These are phyloP conservation scores for Podospora pseudoanserina DNA, from an alignment of 495 filamentous ascomycete species.

Conservation along the genomic window DNA sequence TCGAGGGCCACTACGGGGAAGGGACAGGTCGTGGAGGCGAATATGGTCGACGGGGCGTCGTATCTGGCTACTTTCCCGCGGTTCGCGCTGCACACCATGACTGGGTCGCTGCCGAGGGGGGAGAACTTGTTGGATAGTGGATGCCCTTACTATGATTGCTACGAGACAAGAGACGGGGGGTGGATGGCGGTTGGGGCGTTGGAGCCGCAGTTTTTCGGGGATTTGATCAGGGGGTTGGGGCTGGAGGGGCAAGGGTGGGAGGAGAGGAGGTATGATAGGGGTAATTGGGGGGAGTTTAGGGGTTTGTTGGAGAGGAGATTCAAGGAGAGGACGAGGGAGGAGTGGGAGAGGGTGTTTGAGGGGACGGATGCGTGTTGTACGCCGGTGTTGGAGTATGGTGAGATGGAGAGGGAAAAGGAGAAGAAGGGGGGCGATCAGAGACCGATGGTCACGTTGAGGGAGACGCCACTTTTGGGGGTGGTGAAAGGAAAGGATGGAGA, in stretches of 20 bases:
- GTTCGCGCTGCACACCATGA: slow-evolving; percentile 53
- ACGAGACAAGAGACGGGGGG: slow-evolving; percentile 74
- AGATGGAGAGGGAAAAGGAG: slow-evolving; percentile 58
- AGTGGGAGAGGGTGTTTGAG: slow-evolving; percentile 86
- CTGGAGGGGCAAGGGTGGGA: slow-evolving; percentile 52
- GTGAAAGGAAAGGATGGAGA: slow-evolving; percentile 26
- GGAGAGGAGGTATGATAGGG: slow-evolving; percentile 49
- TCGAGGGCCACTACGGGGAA: slow-evolving; percentile 55
- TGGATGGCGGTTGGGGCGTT: slow-evolving; percentile 90
- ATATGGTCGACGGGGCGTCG: slow-evolving; percentile 89
- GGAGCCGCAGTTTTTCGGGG: slow-evolving; percentile 78
- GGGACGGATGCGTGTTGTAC: slow-evolving; percentile 90
- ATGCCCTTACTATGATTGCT: slow-evolving; percentile 82
- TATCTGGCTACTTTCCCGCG: slow-evolving; percentile 76
- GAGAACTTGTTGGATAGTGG: slow-evolving; percentile 79
- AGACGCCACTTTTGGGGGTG: slow-evolving; percentile 60
- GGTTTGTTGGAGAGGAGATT: slow-evolving; percentile 61
- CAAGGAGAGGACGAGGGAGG: slow-evolving; percentile 64
- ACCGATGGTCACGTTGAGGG: slow-evolving; percentile 64
- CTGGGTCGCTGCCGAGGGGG: slow-evolving; percentile 63
- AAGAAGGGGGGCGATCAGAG: slow-evolving; percentile 65
- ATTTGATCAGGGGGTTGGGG: slow-evolving; percentile 61
- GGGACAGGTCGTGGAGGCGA: slow-evolving; percentile 88
- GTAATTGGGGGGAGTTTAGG: slow-evolving; percentile 62
- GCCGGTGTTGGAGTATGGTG: slow-evolving; percentile 70